phyloP scores from a whole-genome alignment of 345 rosid genomes.

The Linum lewisii region DNA sequence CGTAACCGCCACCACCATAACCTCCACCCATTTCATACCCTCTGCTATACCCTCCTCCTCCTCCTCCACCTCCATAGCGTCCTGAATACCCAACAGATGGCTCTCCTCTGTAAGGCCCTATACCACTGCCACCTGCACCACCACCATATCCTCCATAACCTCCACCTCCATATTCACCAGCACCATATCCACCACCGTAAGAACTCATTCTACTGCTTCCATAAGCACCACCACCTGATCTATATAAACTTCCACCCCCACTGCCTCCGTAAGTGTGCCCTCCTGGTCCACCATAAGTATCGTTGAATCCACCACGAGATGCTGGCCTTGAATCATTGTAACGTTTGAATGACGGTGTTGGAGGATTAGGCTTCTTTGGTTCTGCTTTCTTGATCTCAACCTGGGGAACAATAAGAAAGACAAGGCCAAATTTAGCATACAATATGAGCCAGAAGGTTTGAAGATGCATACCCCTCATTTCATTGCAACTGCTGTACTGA shows the following conservation, averaged over 20 bases:
- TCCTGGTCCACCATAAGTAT: constrained; percentile 49
- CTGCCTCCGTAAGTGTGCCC: constrained; percentile 30
- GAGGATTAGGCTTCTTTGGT: constrained; percentile 84
- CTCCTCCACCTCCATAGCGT: constrained; percentile 73
- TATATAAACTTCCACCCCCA: constrained; percentile 36
- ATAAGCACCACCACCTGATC: constrained; percentile 56
- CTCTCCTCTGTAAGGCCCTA: constrained; percentile 72
- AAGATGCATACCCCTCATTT: no score
- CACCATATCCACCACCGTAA: constrained; percentile 66
- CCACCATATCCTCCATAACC: constrained; percentile 53
- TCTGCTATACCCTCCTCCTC: constrained; percentile 49
- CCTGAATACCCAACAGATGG: constrained; percentile 61
- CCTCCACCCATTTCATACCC: constrained; percentile 47
- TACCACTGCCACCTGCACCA: constrained; percentile 32
- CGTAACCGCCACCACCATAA: constrained; percentile 42
- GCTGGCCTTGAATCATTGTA: constrained; percentile 45
- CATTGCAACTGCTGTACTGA: no score
- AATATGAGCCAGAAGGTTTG: no score
- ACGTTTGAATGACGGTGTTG: constrained; percentile 22
- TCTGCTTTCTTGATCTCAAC: constrained; percentile 99
- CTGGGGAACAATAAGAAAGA: constrained; percentile 18
- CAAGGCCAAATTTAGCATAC: no score
- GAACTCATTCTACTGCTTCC: constrained; percentile 47
- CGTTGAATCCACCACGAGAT: constrained; percentile 45
- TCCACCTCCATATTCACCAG: constrained; percentile 55